Percentiles rank a stretch among this genome's conserved stretches.
phyloP scores from a whole-genome alignment of 345 rosid species.

The Excoecaria agallocha region DNA sequence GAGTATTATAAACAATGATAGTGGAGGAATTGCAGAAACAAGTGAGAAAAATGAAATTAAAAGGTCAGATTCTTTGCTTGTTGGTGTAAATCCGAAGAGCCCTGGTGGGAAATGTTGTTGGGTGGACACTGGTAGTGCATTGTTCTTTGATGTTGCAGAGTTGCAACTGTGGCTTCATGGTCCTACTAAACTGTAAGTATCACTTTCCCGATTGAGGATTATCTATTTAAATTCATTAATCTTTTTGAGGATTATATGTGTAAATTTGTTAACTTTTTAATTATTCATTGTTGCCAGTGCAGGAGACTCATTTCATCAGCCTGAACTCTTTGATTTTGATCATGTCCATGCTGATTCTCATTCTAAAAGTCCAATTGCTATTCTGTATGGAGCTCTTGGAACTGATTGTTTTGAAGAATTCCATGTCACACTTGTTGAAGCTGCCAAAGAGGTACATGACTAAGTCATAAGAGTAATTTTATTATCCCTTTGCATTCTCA shows the following conservation, averaged over 20 bases:
- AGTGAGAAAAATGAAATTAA: constrained; percentile 28
- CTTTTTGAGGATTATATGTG: too few relatives aligned
- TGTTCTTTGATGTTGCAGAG: constrained; percentile 73
- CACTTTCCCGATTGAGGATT: neutral
- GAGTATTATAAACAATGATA: constrained; percentile 23
- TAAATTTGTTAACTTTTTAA: constrained; percentile 16
- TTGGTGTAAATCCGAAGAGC: constrained; percentile 48
- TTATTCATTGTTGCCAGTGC: constrained; percentile 41
- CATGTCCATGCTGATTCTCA: constrained; percentile 67
- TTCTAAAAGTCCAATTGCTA: constrained; percentile 57
- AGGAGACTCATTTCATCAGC: constrained; percentile 65
- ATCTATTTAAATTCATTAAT: too few relatives aligned
- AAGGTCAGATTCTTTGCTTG: constrained; percentile 46
- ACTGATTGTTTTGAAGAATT: constrained; percentile 76
- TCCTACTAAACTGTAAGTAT: constrained; percentile 48
- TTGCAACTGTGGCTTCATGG: constrained; percentile 55
- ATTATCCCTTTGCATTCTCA: neutral
- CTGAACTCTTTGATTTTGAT: constrained; percentile 82
- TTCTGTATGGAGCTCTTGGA: constrained; percentile 92
- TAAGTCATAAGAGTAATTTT: neutral
- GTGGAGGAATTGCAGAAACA: constrained; percentile 20
- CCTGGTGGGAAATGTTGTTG: constrained; percentile 81
- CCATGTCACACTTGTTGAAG: constrained; percentile 61
- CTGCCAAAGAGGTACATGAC: constrained; percentile 64
- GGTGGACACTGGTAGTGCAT: constrained; percentile 79